Conservation (phyloP, 2,329 filamentous ascomycete genomes). For the Epicoccum nigrum region DNA sequence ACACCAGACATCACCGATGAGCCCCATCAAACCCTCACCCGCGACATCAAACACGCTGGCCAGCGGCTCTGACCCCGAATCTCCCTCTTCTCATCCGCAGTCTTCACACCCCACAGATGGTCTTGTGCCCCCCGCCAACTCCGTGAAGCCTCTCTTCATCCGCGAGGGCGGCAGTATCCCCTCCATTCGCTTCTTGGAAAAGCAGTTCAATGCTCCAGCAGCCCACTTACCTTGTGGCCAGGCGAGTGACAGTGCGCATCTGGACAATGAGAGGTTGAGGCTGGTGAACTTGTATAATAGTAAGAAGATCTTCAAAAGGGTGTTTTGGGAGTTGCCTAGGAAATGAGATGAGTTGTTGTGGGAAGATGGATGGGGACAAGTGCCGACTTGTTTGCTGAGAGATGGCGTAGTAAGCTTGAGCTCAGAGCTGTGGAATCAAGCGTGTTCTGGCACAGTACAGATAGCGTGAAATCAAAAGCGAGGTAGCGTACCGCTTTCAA, state of each 20-base stretch:
- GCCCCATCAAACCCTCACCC: constrained; percentile 40
- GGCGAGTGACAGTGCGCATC: constrained; percentile 89
- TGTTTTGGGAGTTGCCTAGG: constrained; percentile 70
- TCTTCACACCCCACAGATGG: background rate
- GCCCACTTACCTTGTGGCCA: constrained; percentile 94
- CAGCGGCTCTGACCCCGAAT: constrained; percentile 38
- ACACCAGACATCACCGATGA: constrained; percentile 7
- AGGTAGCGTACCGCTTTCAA: too few relatives aligned
- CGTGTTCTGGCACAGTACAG: too few relatives aligned
- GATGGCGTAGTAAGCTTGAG: too few relatives aligned
- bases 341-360: background rate
- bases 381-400: background rate
- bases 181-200: constrained; percentile 90
- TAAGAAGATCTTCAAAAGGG: constrained; percentile 85
- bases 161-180: constrained; percentile 95
- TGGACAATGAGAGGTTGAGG: constrained; percentile 93
- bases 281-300: constrained; percentile 89
- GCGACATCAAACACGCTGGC: constrained; percentile 61
- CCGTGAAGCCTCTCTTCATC: constrained; percentile 83
- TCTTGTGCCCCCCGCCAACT: too few relatives aligned
- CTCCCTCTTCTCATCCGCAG: background rate
- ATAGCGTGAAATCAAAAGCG: too few relatives aligned
- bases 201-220: constrained; percentile 88
- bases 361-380: too few relatives aligned
- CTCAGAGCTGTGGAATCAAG: too few relatives aligned